These are phyloP conservation scores for Acacia acuminata DNA, from an alignment of 306 rosid genomes.

Conservation along the genomic window DNA sequence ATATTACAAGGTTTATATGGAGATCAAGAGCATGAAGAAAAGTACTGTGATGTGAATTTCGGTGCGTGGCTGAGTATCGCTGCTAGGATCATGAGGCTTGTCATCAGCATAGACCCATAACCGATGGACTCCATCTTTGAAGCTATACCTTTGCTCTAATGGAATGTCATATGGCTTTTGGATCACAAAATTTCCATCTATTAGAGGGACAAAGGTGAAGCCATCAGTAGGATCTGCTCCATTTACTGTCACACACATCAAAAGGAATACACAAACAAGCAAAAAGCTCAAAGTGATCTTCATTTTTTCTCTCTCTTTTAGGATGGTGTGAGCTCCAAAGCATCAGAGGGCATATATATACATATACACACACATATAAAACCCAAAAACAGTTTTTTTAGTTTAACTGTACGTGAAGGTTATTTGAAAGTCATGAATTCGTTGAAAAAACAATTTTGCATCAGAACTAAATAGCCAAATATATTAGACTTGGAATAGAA, in stretches of 20 bases:
- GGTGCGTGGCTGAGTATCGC: slow-evolving; percentile 50
- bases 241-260: background rate
- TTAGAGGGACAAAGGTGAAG: slow-evolving; percentile 47
- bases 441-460: background rate
- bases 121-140: slow-evolving; percentile 34
- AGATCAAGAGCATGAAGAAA: background rate
- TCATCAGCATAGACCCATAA: slow-evolving; percentile 57
- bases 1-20: background rate
- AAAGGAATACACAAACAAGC: background rate
- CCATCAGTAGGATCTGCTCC: slow-evolving; percentile 50
- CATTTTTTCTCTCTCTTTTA: background rate
- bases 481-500: background rate
- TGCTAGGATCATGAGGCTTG: slow-evolving; percentile 39
- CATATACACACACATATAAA: background rate
- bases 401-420: background rate
- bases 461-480: background rate
- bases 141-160: slow-evolving; percentile 36
- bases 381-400: background rate
- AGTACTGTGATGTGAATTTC: slow-evolving; percentile 43
- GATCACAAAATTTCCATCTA: slow-evolving; percentile 28
- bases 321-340: background rate
- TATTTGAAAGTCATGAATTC: background rate
- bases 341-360: background rate
- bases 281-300: background rate
- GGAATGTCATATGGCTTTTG: slow-evolving; percentile 51